phyloP scores from a whole-genome alignment of 2,329 filamentous ascomycete species.

The Nemania abortiva region DNA sequence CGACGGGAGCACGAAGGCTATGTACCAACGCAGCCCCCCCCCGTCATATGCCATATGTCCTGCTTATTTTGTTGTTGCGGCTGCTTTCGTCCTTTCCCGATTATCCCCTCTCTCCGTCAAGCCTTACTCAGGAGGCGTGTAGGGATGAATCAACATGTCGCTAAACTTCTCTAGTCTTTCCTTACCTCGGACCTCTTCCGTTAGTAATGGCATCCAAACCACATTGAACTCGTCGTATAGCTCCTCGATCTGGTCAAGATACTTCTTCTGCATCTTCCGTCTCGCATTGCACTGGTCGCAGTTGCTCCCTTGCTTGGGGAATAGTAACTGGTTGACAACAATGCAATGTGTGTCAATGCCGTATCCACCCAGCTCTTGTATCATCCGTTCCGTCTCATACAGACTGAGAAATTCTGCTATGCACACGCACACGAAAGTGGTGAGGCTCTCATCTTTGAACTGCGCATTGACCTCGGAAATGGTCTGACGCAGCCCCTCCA shows the following conservation, averaged over 20 bases:
- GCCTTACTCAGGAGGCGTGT: constrained; percentile 70
- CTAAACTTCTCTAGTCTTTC: constrained; percentile 93
- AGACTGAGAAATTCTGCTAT: constrained; percentile 97
- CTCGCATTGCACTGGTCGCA: constrained; percentile 97
- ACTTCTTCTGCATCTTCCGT: constrained; percentile 99
- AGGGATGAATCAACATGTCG: constrained; percentile 83
- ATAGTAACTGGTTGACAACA: constrained; percentile 97
- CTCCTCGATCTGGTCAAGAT: constrained; percentile 98
- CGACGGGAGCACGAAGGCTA: neutral
- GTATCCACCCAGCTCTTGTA: constrained; percentile 94
- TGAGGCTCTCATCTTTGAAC: constrained; percentile 96
- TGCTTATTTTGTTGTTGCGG: neutral
- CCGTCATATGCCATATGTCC: neutral
- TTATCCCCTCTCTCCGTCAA: neutral
- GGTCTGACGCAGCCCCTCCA: constrained; percentile 91
- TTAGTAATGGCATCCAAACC: constrained; percentile 95
- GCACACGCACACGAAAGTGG: constrained; percentile 97
- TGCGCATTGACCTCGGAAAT: constrained; percentile 97
- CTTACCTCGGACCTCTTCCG: constrained; percentile 95
- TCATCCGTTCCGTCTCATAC: constrained; percentile 99
- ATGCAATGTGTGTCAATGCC: constrained; percentile 97
- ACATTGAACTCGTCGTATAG: constrained; percentile 99
- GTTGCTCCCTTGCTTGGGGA: constrained; percentile 84
- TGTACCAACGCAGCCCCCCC: neutral
- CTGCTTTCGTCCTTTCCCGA: constrained; percentile 2